Percentiles rank a stretch among this genome's conserved stretches.
phyloP scores from a whole-genome alignment of 1,139 yeast species.

The Taphrina sp. region DNA sequence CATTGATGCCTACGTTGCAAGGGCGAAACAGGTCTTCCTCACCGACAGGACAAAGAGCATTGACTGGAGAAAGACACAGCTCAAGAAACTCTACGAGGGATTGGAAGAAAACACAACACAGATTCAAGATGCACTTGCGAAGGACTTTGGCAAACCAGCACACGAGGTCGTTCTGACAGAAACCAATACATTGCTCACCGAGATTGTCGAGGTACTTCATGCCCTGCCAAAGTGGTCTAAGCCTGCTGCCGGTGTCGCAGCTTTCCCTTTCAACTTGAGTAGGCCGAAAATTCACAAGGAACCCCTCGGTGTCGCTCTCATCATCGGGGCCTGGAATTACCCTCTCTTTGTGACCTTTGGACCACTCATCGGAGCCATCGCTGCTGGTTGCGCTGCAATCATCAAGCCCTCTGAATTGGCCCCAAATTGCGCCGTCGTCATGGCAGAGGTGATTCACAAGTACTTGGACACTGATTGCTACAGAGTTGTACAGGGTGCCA shows the following conservation, averaged over 20 bases:
- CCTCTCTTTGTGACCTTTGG: slow-evolving; percentile 66
- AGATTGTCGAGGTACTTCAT: slow-evolving; percentile 60
- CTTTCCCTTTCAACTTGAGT: slow-evolving; percentile 23
- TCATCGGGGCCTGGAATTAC: slow-evolving; percentile 63
- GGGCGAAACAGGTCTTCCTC: slow-evolving; percentile 45
- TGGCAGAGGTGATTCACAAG: slow-evolving; percentile 36
- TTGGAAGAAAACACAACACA: slow-evolving; percentile 59
- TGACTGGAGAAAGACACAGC: slow-evolving; percentile 59
- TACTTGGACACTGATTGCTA: slow-evolving; percentile 22
- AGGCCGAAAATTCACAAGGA: slow-evolving; percentile 17
- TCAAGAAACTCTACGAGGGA: slow-evolving; percentile 67
- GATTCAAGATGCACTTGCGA: slow-evolving; percentile 57
- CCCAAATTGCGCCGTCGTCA: slow-evolving; percentile 62
- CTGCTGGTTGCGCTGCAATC: slow-evolving; percentile 82
- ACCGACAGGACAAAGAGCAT: slow-evolving; percentile 56
- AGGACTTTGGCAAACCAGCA: slow-evolving; percentile 65
- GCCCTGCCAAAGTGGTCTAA: slow-evolving; percentile 62
- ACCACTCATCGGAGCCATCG: slow-evolving; percentile 77
- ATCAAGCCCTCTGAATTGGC: slow-evolving; percentile 77
- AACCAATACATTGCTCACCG: slow-evolving; percentile 53
- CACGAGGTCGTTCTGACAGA: slow-evolving; percentile 66
- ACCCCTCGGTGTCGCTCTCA: slow-evolving; percentile 29
- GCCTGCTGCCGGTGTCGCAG: slow-evolving; percentile 47
- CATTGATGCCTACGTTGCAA: slow-evolving; percentile 11
- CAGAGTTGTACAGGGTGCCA: slow-evolving; percentile 32